These are phyloP conservation scores for Ophiocordyceps unilateralis DNA, from an alignment of 2,329 filamentous ascomycete species.

Conservation along the genomic window DNA sequence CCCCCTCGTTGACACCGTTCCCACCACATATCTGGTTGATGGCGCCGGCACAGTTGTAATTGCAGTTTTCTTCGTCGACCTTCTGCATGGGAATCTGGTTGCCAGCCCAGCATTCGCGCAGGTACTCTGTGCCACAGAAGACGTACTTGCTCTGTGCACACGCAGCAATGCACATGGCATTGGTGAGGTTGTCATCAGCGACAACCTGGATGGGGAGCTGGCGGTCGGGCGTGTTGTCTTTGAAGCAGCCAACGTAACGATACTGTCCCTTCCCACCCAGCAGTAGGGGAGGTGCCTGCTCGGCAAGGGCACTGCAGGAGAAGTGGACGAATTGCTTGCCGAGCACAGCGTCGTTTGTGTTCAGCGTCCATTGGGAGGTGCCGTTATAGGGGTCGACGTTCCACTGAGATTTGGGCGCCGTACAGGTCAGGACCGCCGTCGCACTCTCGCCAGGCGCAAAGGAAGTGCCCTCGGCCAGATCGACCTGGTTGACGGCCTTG, in stretches of 20 bases:
- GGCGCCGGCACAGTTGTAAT: constrained; percentile 31
- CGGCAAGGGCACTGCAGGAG: constrained; percentile 29
- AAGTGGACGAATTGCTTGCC: constrained; percentile 36
- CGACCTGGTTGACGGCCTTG: constrained; percentile 34
- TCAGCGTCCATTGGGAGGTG: constrained; percentile 35
- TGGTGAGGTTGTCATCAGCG: constrained; percentile 22
- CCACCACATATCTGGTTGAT: constrained; percentile 35
- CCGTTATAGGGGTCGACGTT: constrained; percentile 33
- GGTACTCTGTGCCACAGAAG: constrained; percentile 32
- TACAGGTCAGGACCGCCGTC: constrained; percentile 35
- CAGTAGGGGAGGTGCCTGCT: constrained; percentile 32
- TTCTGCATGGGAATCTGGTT: constrained; percentile 24
- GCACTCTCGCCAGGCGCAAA: constrained; percentile 30
- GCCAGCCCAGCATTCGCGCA: constrained; percentile 37
- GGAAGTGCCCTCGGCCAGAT: constrained; percentile 37
- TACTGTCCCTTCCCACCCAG: constrained; percentile 27
- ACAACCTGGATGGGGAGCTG: constrained; percentile 28
- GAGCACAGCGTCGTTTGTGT: constrained; percentile 33
- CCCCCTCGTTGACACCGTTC: constrained; percentile 18
- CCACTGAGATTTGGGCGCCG: constrained; percentile 38
- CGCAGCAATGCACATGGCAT: constrained; percentile 24
- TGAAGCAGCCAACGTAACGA: constrained; percentile 36
- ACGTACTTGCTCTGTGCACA: constrained; percentile 17
- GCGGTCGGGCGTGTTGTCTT: constrained; percentile 36
- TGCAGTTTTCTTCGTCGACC: constrained; percentile 29